Evolutionary conservation across 2,329 filamentous ascomycete genomes (phyloP).

Genomic region (Aspergillus sp.): DNA sequence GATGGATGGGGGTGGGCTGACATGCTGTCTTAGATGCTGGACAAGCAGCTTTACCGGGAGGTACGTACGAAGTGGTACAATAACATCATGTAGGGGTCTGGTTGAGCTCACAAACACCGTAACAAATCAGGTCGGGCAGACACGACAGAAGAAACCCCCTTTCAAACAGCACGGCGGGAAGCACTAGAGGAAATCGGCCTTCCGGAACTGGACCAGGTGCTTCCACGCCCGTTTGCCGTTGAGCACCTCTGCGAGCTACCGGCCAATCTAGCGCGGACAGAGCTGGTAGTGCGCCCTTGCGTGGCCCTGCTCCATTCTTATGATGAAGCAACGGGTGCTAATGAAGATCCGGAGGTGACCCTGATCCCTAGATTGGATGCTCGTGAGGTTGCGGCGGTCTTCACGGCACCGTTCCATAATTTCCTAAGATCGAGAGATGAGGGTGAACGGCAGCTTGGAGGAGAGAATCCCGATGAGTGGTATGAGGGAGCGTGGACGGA

Average conservation of each 20-base stretch:
- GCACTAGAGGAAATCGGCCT: constrained; percentile 91
- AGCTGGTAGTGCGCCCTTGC: constrained; percentile 66
- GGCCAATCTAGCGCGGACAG: constrained; percentile 62
- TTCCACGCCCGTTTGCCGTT: constrained; percentile 71
- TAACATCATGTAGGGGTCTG: too few species aligned
- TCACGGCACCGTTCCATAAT: constrained; percentile 78
- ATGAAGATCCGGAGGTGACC: constrained; percentile 54
- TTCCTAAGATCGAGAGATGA: constrained; percentile 62
- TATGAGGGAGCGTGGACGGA: constrained; percentile 76
- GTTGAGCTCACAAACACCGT: background rate
- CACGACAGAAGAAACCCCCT: constrained; percentile 47
- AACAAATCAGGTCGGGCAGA: constrained; percentile 42
- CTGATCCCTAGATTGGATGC: constrained; percentile 77
- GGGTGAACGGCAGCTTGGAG: constrained; percentile 26
- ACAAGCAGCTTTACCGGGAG: constrained; percentile 79
- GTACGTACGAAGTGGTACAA: constrained; percentile 45
- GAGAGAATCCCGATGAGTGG: constrained; percentile 54
- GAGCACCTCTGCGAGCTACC: constrained; percentile 84
- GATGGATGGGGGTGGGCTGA: constrained; percentile 1
- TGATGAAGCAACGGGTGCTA: constrained; percentile 34
- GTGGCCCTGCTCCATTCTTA: constrained; percentile 68
- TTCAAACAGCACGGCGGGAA: constrained; percentile 79
- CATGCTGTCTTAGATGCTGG: constrained; percentile 49
- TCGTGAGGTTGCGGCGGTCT: constrained; percentile 86
- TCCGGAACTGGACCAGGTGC: constrained; percentile 57